phyloP scores from a whole-genome alignment of 1,139 yeast genomes.

The Chernovozyma sophiae-reginae region DNA sequence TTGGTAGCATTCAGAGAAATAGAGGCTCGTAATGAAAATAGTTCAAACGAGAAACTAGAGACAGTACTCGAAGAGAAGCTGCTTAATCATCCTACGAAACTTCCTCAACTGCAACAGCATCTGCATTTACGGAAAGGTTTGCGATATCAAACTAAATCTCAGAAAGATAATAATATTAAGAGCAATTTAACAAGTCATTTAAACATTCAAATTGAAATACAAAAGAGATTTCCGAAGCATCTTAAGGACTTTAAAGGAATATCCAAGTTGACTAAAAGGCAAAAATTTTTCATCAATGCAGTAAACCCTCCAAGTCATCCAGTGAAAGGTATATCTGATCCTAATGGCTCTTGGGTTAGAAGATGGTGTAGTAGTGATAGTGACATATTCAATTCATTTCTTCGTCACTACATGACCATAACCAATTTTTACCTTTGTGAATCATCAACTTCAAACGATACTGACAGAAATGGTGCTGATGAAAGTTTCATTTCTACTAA shows the following conservation, averaged over 20 bases:
- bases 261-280: constrained; percentile 17
- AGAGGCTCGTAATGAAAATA: neutral
- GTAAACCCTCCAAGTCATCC: constrained; percentile 50
- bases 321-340: constrained; percentile 54
- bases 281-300: constrained; percentile 29
- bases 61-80: neutral
- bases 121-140: too few species aligned
- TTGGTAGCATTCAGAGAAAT: neutral
- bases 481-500: neutral
- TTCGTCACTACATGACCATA: constrained; percentile 57
- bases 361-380: constrained; percentile 54
- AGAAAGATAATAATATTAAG: neutral
- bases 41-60: neutral
- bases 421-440: constrained; percentile 9
- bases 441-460: neutral
- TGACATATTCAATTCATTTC: constrained; percentile 65
- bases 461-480: constrained; percentile 1
- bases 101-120: too few species aligned
- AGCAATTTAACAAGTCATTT: neutral
- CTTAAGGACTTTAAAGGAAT: constrained; percentile 36
- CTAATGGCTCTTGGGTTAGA: constrained; percentile 67
- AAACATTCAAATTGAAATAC: neutral
- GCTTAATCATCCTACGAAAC: too few species aligned
- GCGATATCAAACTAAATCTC: neutral
- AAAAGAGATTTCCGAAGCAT: constrained; percentile 9